Evolutionary conservation across 345 rosid genomes (phyloP), one percentile per base, ranked within the genome.

Genomic region (Salix arbutifolia): DNA sequence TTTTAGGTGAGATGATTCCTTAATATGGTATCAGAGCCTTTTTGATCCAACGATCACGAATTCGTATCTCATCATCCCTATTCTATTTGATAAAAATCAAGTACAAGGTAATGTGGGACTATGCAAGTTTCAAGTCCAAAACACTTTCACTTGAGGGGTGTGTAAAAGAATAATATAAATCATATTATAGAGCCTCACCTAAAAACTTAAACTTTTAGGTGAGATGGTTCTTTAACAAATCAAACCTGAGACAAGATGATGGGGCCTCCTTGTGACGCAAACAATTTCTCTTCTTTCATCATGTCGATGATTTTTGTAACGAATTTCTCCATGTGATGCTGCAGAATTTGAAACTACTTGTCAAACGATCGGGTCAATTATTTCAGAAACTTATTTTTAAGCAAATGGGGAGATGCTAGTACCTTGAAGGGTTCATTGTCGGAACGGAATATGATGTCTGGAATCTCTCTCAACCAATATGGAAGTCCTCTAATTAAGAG

Each of bases 381-480:
- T 37, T 28, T 46, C 33, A 21, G 12, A 11, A 0, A 21, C 35
- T 21, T 17, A 16, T 17, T n/a, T 23, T n/a, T 28, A 5, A 6
- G 42, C 14, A 28, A 23, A 26, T 10, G 14, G 53, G 10, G 30
- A 16, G 72, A 14, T 30, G 46, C 37, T 16, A 40, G 70, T 89
- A 93, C 98, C 98, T 92, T 96, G 84, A 85, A 96, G 17, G 88
- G 98, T 48, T 79, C 78, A 53, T 92, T 96, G 74, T 96, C 87
- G 2, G 92, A 83, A 11, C 98, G 91, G 85, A 94, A 94, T 44
- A 84, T 85, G 81, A 96, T 89, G 38, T 77, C 75, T 0, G 90
- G 88, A 62, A 93, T 81, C 84, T 92, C 97, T 79, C 97, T 90
- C 10, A 96, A 70, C 98, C 99, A 96, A 67, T 81, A 96, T 2